Conservation (phyloP, 2,329 filamentous ascomycete genomes). For the Geosmithia putterillii region DNA sequence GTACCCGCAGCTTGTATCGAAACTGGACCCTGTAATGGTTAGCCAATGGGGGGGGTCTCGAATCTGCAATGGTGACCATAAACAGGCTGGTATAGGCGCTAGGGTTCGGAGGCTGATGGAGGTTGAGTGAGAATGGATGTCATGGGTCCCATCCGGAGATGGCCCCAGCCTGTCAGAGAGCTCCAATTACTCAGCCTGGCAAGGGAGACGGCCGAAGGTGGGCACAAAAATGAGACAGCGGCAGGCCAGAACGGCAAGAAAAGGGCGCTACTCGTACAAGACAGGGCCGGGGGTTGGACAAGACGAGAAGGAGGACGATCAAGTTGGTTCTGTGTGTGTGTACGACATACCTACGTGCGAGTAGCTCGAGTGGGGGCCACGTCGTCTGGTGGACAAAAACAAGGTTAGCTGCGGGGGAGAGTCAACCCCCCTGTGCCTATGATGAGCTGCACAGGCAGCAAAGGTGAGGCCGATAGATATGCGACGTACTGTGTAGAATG, state of each 20-base stretch:
- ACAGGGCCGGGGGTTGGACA: not conserved
- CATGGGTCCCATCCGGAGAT: not conserved
- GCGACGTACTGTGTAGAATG: not conserved
- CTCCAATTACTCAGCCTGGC: slow-evolving; percentile 13
- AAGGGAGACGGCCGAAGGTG: slow-evolving; percentile 3
- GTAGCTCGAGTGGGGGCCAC: not conserved
- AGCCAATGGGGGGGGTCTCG: not conserved
- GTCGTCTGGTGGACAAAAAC: not conserved
- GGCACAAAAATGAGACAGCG: not conserved
- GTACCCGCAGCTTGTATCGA: not conserved
- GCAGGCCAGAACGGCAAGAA: not conserved
- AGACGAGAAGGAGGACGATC: not conserved
- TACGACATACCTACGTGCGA: not conserved
- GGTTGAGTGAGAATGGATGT: not conserved
- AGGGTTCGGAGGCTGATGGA: not conserved
- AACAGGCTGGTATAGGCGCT: not conserved
- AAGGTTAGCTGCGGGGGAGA: not conserved
- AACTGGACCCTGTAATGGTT: not conserved
- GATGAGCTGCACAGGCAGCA: too few species aligned
- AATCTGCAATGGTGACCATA: not conserved
- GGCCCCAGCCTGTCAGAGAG: slow-evolving; percentile 9
- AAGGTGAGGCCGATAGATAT: not conserved
- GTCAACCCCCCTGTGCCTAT: not conserved
- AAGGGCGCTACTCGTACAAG: not conserved
- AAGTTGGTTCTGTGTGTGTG: not conserved